phyloP scores from a whole-genome alignment of 495 filamentous ascomycete species.

The Lasiosphaeria ovina region DNA sequence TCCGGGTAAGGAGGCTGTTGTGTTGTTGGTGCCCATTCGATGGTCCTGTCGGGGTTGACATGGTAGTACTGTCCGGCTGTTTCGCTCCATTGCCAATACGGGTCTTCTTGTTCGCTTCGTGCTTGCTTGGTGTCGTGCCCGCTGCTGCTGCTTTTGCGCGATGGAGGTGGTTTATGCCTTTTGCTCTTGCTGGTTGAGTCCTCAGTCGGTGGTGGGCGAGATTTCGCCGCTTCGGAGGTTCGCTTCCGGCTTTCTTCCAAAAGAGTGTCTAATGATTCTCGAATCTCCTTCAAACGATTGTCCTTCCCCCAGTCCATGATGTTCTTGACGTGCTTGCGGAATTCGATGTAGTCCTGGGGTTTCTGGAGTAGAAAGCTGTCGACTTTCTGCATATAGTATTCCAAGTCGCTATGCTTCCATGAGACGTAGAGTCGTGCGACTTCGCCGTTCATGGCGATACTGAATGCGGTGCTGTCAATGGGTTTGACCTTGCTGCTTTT shows the following conservation, averaged over 20 bases:
- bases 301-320: conserved; percentile 24
- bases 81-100: no score
- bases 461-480: no score
- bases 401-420: no score
- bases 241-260: conserved; percentile 25
- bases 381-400: no score
- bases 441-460: no score
- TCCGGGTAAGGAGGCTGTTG: not conserved
- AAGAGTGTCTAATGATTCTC: no score
- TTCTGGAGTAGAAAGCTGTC: conserved; percentile 21
- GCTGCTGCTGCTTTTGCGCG: conserved; percentile 9
- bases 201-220: no score
- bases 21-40: conserved; percentile 16
- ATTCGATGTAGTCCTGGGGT: conserved; percentile 19
- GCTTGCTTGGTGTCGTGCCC: conserved; percentile 12
- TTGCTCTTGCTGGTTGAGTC: no score
- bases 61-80: conserved; percentile 13
- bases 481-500: no score
- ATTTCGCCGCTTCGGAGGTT: conserved; percentile 22
- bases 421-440: no score
- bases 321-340: conserved; percentile 24
- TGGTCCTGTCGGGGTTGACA: conserved; percentile 22
- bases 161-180: no score
- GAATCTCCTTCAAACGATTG: no score
- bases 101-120: conserved; percentile 23